A percentile compares a stretch with the other conserved stretches of the same genome.
Evolutionary conservation across 768 basidiomycete species (phyloP).

Genomic region (Psilocybe subaeruginosa): DNA sequence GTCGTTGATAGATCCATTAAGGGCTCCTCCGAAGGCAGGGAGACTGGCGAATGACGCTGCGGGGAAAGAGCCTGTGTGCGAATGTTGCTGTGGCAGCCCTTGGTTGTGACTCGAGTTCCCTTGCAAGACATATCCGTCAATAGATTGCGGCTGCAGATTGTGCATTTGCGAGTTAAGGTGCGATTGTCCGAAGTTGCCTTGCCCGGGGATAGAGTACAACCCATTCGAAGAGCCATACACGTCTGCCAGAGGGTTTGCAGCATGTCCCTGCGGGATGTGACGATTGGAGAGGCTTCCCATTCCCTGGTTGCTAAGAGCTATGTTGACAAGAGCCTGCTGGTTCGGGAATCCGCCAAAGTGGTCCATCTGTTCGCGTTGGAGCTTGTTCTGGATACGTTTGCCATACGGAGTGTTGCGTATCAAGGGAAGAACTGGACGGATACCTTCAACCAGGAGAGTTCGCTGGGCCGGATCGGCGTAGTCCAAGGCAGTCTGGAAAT

Average conservation of each 20-base stretch:
- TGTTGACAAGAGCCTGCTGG: constrained; percentile 62
- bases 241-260: constrained; percentile 62
- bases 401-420: constrained; percentile 99
- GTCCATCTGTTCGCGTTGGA: constrained; percentile 92
- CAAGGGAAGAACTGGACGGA: constrained; percentile 96
- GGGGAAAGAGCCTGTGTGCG: constrained; percentile 52
- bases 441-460: constrained; percentile 91
- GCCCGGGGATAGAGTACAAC: constrained; percentile 60
- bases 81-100: constrained; percentile 60
- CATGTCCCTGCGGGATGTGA: constrained; percentile 57
- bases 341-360: constrained; percentile 62
- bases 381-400: constrained; percentile 98
- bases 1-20: constrained; percentile 61
- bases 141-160: constrained; percentile 67
- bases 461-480: constrained; percentile 97
- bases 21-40: constrained; percentile 54
- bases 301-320: constrained; percentile 60
- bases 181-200: constrained; percentile 60
- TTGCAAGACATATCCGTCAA: constrained; percentile 84
- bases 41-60: constrained; percentile 52
- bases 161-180: constrained; percentile 62
- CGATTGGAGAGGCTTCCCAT: constrained; percentile 52
- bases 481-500: constrained; percentile 85
- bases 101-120: constrained; percentile 69
- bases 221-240: constrained; percentile 66